These are phyloP conservation scores for Albophoma yamanashiensis DNA, from an alignment of 2,329 filamentous ascomycete species.

Conservation along the genomic window DNA sequence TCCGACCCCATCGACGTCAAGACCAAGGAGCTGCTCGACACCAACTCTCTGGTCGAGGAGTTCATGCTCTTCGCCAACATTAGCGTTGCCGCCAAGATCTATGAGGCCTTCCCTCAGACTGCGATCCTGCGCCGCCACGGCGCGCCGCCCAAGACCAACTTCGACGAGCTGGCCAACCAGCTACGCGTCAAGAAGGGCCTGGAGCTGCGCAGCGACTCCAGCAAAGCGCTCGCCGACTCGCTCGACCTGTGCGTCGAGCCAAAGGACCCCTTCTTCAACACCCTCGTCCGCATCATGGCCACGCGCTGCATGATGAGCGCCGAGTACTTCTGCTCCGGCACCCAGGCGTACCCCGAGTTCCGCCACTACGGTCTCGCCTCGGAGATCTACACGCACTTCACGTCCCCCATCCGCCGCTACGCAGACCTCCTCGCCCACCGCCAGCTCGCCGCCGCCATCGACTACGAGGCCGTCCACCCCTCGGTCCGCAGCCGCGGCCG, in stretches of 20 bases:
- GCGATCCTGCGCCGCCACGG: constrained; percentile 88
- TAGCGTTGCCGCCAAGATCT: constrained; percentile 82
- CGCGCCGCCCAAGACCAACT: constrained; percentile 88
- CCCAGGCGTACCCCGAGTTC: constrained; percentile 88
- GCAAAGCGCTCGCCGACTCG: constrained; percentile 85
- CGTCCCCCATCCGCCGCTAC: constrained; percentile 91
- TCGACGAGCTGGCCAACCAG: constrained; percentile 87
- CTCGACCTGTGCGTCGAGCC: constrained; percentile 76
- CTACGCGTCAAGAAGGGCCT: constrained; percentile 77
- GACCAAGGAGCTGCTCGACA: constrained; percentile 87
- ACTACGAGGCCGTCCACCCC: constrained; percentile 78
- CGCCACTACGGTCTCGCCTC: constrained; percentile 93
- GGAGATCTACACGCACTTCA: constrained; percentile 98
- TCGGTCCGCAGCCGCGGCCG: constrained; percentile 72
- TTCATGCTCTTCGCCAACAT: constrained; percentile 99
- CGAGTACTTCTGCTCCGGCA: constrained; percentile 95
- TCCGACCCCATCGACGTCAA: constrained; percentile 94
- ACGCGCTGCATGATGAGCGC: constrained; percentile 99
- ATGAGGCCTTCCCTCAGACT: constrained; percentile 87
- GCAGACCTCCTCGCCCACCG: constrained; percentile 92
- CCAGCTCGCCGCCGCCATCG: constrained; percentile 90
- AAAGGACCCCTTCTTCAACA: constrained; percentile 92
- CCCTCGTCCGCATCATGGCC: constrained; percentile 90
- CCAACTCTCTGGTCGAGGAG: constrained; percentile 95
- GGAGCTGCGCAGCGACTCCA: constrained; percentile 74